A percentile compares a stretch with the other conserved stretches of the same genome.
These are phyloP conservation scores for Vishniacozyma victoriae DNA, from an alignment of 768 basidiomycete species.

Conservation along the genomic window DNA sequence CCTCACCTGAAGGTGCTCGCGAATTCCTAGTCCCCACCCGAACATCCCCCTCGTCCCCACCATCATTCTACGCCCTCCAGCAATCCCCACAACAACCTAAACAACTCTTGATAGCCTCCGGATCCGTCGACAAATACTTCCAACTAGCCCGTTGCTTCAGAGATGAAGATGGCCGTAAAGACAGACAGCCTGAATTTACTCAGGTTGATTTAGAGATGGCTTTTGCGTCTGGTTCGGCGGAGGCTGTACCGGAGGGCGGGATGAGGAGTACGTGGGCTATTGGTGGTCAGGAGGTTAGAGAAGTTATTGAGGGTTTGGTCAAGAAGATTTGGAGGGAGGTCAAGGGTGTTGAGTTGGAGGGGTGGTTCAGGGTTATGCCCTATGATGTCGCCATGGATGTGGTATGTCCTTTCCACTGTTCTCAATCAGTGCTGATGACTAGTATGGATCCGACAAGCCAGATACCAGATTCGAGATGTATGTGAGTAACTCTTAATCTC, in stretches of 20 bases:
- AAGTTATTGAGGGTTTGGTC: constrained; percentile 69
- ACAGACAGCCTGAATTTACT: constrained; percentile 94
- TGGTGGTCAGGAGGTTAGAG: constrained; percentile 74
- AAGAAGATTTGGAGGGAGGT: constrained; percentile 68
- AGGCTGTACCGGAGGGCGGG: constrained; percentile 36
- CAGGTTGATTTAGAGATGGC: constrained; percentile 97
- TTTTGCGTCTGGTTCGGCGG: constrained; percentile 73
- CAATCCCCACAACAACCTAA: constrained; percentile 97
- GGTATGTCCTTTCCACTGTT: constrained; percentile 51
- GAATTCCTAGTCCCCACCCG: constrained; percentile 88
- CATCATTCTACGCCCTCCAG: constrained; percentile 73
- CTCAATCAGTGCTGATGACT: constrained; percentile 3
- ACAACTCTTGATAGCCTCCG: constrained; percentile 84
- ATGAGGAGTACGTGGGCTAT: constrained; percentile 62
- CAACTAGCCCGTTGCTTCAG: constrained; percentile 92
- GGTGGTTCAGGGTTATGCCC: constrained; percentile 71
- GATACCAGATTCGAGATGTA: constrained; percentile 82
- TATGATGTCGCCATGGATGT: constrained; percentile 85
- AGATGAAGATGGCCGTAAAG: constrained; percentile 90
- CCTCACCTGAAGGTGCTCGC: constrained; percentile 87
- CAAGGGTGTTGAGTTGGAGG: constrained; percentile 59
- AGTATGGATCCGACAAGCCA: constrained; percentile 95
- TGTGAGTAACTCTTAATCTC: constrained; percentile 51
- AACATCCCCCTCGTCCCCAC: constrained; percentile 11
- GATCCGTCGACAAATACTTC: constrained; percentile 81